Conservation (phyloP, 2,329 filamentous ascomycete species). For the Chaetomiaceae sp. region DNA sequence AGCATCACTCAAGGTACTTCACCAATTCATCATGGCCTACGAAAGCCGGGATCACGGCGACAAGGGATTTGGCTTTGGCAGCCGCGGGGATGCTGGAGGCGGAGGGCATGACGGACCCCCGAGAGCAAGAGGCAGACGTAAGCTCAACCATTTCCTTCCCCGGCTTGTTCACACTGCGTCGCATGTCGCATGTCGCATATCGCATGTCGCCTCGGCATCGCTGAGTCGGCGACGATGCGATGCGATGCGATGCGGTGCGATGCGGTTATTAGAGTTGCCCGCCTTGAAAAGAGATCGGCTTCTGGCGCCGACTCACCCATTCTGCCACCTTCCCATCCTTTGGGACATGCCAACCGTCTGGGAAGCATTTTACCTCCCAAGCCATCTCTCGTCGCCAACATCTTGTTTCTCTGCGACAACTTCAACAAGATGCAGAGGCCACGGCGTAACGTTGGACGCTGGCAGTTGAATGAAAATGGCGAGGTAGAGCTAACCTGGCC, state of each 20-base stretch:
- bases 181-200: not conserved
- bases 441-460: too few relatives aligned
- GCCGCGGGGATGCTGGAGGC: conserved; percentile 12
- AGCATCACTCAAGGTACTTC: not conserved
- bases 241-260: too few relatives aligned
- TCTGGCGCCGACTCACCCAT: too few relatives aligned
- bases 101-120: conserved; percentile 23
- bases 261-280: too few relatives aligned
- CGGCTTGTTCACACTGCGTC: not conserved
- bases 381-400: too few relatives aligned
- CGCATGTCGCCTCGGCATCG: too few relatives aligned
- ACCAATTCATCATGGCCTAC: conserved; percentile 22
- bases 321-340: too few relatives aligned
- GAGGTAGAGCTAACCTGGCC: conserved; percentile 11
- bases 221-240: not conserved
- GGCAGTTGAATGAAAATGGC: not conserved
- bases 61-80: conserved; percentile 17
- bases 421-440: too few relatives aligned
- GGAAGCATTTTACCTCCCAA: too few relatives aligned
- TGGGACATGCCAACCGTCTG: too few relatives aligned
- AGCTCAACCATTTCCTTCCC: conserved; percentile 12
- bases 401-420: not conserved
- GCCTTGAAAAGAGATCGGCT: too few relatives aligned
- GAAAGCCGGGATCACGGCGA: conserved; percentile 23
- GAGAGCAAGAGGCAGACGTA: conserved; percentile 26